These are phyloP conservation scores for Trichophyton schoenleinii DNA, from an alignment of 2,329 filamentous ascomycete genomes.

Conservation along the genomic window DNA sequence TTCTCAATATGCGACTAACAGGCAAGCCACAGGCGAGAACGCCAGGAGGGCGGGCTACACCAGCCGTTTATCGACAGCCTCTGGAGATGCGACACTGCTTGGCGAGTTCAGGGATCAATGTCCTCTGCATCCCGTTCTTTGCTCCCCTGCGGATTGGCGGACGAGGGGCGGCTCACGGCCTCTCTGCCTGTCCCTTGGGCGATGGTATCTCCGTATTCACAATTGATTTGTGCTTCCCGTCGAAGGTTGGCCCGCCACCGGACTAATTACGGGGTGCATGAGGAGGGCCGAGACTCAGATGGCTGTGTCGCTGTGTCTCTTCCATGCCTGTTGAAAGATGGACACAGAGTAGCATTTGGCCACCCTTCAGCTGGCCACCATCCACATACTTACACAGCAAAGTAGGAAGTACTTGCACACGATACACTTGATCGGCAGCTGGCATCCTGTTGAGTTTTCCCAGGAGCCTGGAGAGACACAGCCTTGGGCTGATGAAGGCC, in stretches of 20 bases:
- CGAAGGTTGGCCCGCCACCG: not conserved
- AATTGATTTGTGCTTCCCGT: too few species aligned
- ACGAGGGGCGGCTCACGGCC: not conserved
- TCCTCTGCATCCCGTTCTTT: not conserved
- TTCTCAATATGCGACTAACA: not conserved
- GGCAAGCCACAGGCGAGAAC: not conserved
- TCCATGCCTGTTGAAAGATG: too few species aligned
- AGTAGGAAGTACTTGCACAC: too few species aligned
- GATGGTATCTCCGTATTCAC: too few species aligned
- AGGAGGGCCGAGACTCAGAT: not conserved
- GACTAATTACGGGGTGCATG: not conserved
- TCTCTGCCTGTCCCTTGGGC: not conserved
- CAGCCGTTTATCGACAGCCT: not conserved
- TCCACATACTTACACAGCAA: too few species aligned
- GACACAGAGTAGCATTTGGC: not conserved
- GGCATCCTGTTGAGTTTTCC: not conserved
- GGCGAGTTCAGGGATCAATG: not conserved
- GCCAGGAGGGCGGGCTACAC: not conserved
- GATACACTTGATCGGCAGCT: not conserved
- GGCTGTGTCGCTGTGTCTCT: too few species aligned
- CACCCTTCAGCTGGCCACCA: not conserved
- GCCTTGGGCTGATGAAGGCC: not conserved
- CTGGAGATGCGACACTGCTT: not conserved
- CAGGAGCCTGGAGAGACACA: not conserved
- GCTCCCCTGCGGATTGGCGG: not conserved